A percentile compares a stretch with the other conserved stretches of the same genome.
phyloP scores from a whole-genome alignment of 441 rosid species.

The Lagerstroemia fauriei region DNA sequence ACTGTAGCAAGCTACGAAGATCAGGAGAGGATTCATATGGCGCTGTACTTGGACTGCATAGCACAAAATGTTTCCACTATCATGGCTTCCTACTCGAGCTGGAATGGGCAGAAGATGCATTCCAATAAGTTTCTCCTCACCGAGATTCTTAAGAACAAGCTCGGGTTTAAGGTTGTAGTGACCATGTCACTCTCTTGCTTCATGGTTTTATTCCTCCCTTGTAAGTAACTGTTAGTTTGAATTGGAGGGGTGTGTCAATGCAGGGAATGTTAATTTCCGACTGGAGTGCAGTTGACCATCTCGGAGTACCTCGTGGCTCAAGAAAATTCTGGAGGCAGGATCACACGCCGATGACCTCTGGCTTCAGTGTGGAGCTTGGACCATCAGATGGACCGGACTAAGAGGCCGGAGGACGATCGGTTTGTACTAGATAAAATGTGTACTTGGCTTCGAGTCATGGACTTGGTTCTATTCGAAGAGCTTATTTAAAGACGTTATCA shows the following conservation, averaged over 20 bases:
- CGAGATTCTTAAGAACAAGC: conserved; percentile 65
- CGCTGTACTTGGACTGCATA: conserved; percentile 71
- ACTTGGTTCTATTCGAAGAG: neutral
- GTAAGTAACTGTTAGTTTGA: no score
- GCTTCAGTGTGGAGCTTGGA: conserved; percentile 92
- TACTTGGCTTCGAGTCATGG: neutral
- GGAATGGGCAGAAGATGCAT: conserved; percentile 69
- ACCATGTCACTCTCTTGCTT: conserved; percentile 24
- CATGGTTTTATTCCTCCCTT: conserved; percentile 17
- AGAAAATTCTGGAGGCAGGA: conserved; percentile 70
- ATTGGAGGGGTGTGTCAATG: no score
- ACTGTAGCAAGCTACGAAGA: conserved; percentile 57
- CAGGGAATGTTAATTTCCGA: conserved; percentile 71
- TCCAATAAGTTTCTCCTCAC: conserved; percentile 62
- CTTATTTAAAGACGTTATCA: neutral
- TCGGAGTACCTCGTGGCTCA: conserved; percentile 48
- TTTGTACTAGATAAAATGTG: conserved; percentile 28
- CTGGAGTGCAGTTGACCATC: conserved; percentile 73
- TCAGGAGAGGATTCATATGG: conserved; percentile 66
- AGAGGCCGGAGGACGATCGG: conserved; percentile 77
- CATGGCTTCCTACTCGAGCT: conserved; percentile 86
- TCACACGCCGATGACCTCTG: conserved; percentile 84
- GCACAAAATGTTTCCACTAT: conserved; percentile 74
- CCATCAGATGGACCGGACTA: conserved; percentile 57
- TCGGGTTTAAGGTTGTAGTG: conserved; percentile 68